Evolutionary conservation across 371 early-diverging fungal species (phyloP), one percentile per base, ranked within the genome.

Genomic region (Mucor velutinosus): DNA sequence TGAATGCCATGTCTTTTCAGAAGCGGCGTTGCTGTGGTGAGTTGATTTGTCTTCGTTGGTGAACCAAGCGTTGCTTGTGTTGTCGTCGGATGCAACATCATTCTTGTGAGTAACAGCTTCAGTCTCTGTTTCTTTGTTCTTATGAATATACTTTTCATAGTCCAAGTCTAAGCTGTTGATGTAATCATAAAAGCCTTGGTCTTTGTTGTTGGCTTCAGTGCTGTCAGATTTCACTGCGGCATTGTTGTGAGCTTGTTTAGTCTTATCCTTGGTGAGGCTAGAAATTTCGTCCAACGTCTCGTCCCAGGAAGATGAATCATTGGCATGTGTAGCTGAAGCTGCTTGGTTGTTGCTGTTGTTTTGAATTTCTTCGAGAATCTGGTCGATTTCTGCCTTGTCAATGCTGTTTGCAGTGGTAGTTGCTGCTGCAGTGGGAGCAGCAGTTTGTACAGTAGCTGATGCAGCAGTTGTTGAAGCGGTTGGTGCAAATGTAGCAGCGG

Each of bases 51-150:
- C 74, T 32, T 67, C 59, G 19, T 70, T 64, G 1, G 74, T 70
- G 41, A 65, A 67, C 29, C 41, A 70, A 29, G 43, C 8, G n/a
- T 60, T 41, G 43, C 15, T 11, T 7, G 3, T 21, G 23, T 57
- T 37, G 14, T 49, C 58, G 4, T 8, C 23, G n/a, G 57, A 53
- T 21, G 56, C 49, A 21, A 62, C 75, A 33, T 75, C 76, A 33
- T 79, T 77, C 56, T 79, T 76, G 58, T 82, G 78, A 7, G 73
- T 82, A 3, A 78, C 76, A 7, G 32, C 64, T 58, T 73, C 71
- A 11, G 59, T 69, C 60, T 73, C 75, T 25, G 72, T 65, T 47
- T 75, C 70, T 39, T 75, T 70, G 58, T 76, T 81, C 17, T 75
- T 75, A 1, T 69, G 57, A 51, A 76, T 66, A n/a, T 76, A 67